Base-by-base conservation (phyloP, 306 rosid genomes). In the Trifolium repens region DNA sequence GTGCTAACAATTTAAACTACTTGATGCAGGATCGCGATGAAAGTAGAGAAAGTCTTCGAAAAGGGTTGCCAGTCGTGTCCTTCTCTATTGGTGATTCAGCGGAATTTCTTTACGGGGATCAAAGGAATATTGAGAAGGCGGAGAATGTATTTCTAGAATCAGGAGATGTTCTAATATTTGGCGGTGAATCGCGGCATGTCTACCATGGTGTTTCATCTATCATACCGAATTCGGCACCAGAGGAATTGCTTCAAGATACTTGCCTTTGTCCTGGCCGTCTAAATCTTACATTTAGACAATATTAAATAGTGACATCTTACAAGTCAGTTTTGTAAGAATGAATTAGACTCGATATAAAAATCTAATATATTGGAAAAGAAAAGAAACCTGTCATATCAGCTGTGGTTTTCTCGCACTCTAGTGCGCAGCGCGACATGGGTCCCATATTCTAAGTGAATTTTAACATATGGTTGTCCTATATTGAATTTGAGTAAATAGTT, bases 61-160 rank as follows among this genome's bases (percentile, higher is more conserved):
- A 79, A 14, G 87, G 88, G 59, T 86, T 92, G 76, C 93, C 92
- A 1, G 93, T 92, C 3, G 90, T 90, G 43, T 88, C 96, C 46
- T 69, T 93, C 46, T 88, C 89, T 4, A n/a, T 89, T 35, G 96
- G 93, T 10, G 88, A 93, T 86, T 72, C 98, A 13, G 94, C 96
- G 27, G 92, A 89, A 17, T 90, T 93, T 80, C 82, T 89, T 17
- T 89, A 86, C 54, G 96, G 91, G 3, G 86, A 86, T 73, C 54
- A 68, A 59, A 83, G 90, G 79, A 73, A 87, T 50, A 77, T 72
- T 39, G 80, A 73, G 9, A 75, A 76, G 60, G 91, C 94, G 62
- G 86, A 78, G 43, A 80, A 49, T 15, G 76, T 89, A 35, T 13
- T 81, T 39, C 59, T 93, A 73, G 91, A 89, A 72, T 87, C 94